Conservation (phyloP, 768 basidiomycete species). For the Austroboletus eburneus region DNA sequence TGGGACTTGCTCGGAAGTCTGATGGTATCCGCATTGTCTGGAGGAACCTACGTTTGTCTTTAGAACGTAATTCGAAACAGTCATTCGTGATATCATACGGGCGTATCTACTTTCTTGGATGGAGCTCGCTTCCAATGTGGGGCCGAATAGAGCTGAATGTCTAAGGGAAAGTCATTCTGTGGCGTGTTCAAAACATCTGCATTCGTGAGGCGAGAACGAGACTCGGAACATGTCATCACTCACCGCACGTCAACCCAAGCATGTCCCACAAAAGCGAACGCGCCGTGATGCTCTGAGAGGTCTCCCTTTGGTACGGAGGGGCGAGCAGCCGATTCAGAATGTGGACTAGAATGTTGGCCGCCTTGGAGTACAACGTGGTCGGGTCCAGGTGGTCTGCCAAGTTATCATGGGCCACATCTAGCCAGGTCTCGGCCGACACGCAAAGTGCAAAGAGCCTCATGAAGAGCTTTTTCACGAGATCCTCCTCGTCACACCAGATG, state of each 20-base stretch:
- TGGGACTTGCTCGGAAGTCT: slow-evolving; percentile 37
- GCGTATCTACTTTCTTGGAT: slow-evolving; percentile 29
- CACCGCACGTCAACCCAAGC: slow-evolving; percentile 13
- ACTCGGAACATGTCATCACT: background rate
- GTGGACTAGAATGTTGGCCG: slow-evolving; percentile 39
- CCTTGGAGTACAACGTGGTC: slow-evolving; percentile 43
- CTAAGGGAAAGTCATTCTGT: slow-evolving; percentile 35
- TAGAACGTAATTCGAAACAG: slow-evolving; percentile 6
- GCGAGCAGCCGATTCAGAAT: slow-evolving; percentile 38
- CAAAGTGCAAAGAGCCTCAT: slow-evolving; percentile 51
- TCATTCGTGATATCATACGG: slow-evolving; percentile 23
- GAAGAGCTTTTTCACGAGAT: slow-evolving; percentile 47
- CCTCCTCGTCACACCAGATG: slow-evolving; percentile 44
- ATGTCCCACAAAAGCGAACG: slow-evolving; percentile 21
- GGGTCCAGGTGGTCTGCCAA: slow-evolving; percentile 45
- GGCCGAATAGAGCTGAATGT: slow-evolving; percentile 38
- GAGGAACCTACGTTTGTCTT: slow-evolving; percentile 29
- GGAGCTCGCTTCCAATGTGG: slow-evolving; percentile 34
- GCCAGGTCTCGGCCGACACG: slow-evolving; percentile 55
- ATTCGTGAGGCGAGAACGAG: slow-evolving; percentile 7
- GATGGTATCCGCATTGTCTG: slow-evolving; percentile 33
- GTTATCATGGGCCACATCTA: slow-evolving; percentile 39
- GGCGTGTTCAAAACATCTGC: slow-evolving; percentile 35
- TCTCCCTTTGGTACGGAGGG: slow-evolving; percentile 20
- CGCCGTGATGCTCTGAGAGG: slow-evolving; percentile 14